Percentiles rank a stretch among this genome's conserved stretches.
These are phyloP conservation scores for Diaporthe sp. DNA, from an alignment of 2,329 filamentous ascomycete genomes.

Conservation along the genomic window DNA sequence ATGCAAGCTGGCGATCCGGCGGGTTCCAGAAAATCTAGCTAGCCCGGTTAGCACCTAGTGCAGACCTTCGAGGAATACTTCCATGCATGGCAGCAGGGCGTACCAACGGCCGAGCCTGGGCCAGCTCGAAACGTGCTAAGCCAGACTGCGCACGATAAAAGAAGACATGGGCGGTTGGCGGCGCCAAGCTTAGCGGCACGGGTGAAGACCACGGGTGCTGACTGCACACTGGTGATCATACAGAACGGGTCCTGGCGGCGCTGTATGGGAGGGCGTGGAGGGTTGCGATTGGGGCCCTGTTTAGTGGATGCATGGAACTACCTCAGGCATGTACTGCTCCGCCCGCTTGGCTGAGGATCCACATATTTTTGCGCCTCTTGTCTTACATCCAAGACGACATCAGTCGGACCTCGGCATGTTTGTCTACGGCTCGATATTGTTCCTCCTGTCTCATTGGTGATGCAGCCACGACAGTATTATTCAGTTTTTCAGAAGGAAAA, in stretches of 20 bases:
- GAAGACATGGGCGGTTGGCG: neutral
- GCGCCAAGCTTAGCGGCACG: neutral
- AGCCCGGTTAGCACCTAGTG: neutral
- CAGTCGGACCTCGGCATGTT: neutral
- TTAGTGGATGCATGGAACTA: constrained; percentile 2
- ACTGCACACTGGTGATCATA: constrained; percentile 12
- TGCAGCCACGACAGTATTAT: neutral
- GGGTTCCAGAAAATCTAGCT: neutral
- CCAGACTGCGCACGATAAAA: no score
- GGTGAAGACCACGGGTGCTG: neutral
- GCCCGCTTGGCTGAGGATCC: constrained; percentile 4
- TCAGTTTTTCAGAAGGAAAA: constrained; percentile 4
- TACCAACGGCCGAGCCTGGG: neutral
- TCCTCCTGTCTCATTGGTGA: neutral
- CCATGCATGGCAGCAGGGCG: constrained; percentile 8
- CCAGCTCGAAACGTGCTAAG: constrained; percentile 7
- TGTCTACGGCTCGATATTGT: neutral
- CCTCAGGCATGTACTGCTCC: constrained; percentile 2
- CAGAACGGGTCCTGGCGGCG: neutral
- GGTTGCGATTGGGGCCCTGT: constrained; percentile 20
- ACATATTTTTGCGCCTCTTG: neutral
- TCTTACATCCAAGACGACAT: neutral
- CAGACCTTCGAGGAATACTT: neutral
- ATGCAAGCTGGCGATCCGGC: constrained; percentile 24
- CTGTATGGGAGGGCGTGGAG: neutral